Conservation (phyloP, 768 basidiomycete species). For the Hypsizygus marmoreus region DNA sequence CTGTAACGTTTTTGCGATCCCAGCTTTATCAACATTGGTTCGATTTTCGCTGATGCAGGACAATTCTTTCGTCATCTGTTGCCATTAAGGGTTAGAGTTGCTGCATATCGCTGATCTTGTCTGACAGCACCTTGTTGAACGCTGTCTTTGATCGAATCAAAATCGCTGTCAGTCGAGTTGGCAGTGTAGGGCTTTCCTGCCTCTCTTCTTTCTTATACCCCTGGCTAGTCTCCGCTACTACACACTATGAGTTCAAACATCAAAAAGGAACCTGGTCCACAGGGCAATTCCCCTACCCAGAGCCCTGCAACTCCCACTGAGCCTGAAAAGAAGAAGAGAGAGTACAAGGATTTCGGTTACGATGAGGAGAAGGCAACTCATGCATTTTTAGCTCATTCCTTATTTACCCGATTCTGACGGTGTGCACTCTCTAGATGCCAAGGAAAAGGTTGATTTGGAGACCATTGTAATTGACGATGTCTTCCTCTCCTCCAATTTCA, state of each 20-base stretch:
- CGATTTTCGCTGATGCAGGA: too few relatives aligned
- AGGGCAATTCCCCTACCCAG: slow-evolving; percentile 43
- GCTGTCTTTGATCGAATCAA: too few relatives aligned
- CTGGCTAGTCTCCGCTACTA: slow-evolving; percentile 17
- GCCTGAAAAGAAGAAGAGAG: slow-evolving; percentile 66
- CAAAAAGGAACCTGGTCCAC: slow-evolving; percentile 70
- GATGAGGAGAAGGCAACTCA: slow-evolving; percentile 69
- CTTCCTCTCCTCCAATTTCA: slow-evolving; percentile 90
- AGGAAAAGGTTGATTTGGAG: slow-evolving; percentile 99
- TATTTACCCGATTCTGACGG: slow-evolving; percentile 14
- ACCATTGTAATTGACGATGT: slow-evolving; percentile 96
- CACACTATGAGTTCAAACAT: slow-evolving; percentile 40
- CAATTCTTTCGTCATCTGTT: too few relatives aligned
- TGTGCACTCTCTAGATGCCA: slow-evolving; percentile 66
- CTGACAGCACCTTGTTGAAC: too few relatives aligned
- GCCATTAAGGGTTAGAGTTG: too few relatives aligned
- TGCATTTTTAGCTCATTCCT: slow-evolving; percentile 44
- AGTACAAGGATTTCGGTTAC: slow-evolving; percentile 86
- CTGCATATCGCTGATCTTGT: too few relatives aligned
- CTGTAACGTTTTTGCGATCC: too few relatives aligned
- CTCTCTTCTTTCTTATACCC: slow-evolving; percentile 24
- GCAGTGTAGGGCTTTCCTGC: slow-evolving; percentile 29
- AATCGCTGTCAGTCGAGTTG: too few relatives aligned
- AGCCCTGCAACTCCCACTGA: slow-evolving; percentile 24
- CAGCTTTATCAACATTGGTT: too few relatives aligned